Evolutionary conservation across 2,329 filamentous ascomycete genomes (phyloP), one percentile per base, ranked within the genome.

Genomic region (Colletotrichum kahawae): DNA sequence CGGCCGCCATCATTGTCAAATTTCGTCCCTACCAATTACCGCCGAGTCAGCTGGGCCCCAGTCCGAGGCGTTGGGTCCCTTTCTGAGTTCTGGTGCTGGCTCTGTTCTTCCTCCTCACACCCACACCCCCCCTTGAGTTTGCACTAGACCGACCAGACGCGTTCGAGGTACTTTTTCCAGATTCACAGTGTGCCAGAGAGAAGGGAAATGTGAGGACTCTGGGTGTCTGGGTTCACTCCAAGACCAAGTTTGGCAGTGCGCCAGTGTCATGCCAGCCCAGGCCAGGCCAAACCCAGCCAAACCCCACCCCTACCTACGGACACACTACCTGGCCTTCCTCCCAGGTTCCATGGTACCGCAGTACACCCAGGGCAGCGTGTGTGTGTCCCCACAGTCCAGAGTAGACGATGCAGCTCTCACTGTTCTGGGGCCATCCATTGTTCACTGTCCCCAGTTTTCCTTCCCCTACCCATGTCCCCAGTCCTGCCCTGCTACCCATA

Each of bases 51-150:
- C 74, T 74, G 36, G 74, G 60, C 74, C 74, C 74, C 65, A 74
- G 74, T 76, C 74, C 74, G 51, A 76, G 74, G 74, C 70, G 59
- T 67, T 74, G 74, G 74, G 74, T 74, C 71, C 57, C 67, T 70
- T 59, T 63, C 57, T 70, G 16, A 48, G 43, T 59, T 31, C 16
- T 59, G 56, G 27, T 31, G 16, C 56, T 59, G 56, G 27, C 29
- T 31, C 56, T 59, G 56, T n/a, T 33, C 66, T n/a, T 31, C 7
- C 67, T 51, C 38, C 29, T 24, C 12, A 59, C 29, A 51, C 63
- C 56, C 59, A 36, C 33, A n/a, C 31, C 27, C 43, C 59, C 18
- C 59, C 38, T 56, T 66, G 36, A 56, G 54, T 43, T 67, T n/a
- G 34, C 24, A 27, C 48, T 21, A 7, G 54, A 33, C 21, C 21